These are phyloP conservation scores for Aureoboletus auriporus DNA, from an alignment of 768 basidiomycete genomes.

Conservation along the genomic window DNA sequence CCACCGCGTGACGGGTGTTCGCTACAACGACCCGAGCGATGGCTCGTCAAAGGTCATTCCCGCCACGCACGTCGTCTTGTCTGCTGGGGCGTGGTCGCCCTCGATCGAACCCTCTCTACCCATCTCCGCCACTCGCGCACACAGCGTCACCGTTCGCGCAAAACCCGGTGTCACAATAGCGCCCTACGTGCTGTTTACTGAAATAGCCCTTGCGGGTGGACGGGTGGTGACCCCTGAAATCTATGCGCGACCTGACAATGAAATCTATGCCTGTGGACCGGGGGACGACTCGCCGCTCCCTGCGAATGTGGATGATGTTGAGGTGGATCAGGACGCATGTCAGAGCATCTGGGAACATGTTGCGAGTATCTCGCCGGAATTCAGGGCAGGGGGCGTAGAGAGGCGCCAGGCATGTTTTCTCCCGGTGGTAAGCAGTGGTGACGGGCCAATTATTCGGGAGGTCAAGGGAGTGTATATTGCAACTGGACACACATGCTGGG, in stretches of 20 bases:
- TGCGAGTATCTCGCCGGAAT: slow-evolving; percentile 52
- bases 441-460: slow-evolving; percentile 69
- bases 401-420: slow-evolving; percentile 73
- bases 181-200: slow-evolving; percentile 82
- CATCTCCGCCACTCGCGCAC: slow-evolving; percentile 62
- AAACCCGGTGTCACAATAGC: slow-evolving; percentile 43
- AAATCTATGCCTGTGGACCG: slow-evolving; percentile 76
- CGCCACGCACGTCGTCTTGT: slow-evolving; percentile 69
- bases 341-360: slow-evolving; percentile 54
- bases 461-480: slow-evolving; percentile 68
- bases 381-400: slow-evolving; percentile 51
- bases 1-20: slow-evolving; percentile 46
- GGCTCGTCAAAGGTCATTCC: slow-evolving; percentile 33
- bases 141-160: slow-evolving; percentile 66
- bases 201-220: slow-evolving; percentile 45
- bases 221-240: slow-evolving; percentile 55
- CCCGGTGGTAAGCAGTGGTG: slow-evolving; percentile 54
- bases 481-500: slow-evolving; percentile 80
- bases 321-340: slow-evolving; percentile 53
- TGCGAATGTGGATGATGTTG: slow-evolving; percentile 65
- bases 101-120: slow-evolving; percentile 52
- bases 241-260: slow-evolving; percentile 65
- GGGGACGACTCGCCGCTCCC: slow-evolving; percentile 74
- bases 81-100: slow-evolving; percentile 88
- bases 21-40: slow-evolving; percentile 27